Evolutionary conservation across 495 filamentous ascomycete genomes (phyloP).

Genomic region (Hyaloscypha hepaticicola): DNA sequence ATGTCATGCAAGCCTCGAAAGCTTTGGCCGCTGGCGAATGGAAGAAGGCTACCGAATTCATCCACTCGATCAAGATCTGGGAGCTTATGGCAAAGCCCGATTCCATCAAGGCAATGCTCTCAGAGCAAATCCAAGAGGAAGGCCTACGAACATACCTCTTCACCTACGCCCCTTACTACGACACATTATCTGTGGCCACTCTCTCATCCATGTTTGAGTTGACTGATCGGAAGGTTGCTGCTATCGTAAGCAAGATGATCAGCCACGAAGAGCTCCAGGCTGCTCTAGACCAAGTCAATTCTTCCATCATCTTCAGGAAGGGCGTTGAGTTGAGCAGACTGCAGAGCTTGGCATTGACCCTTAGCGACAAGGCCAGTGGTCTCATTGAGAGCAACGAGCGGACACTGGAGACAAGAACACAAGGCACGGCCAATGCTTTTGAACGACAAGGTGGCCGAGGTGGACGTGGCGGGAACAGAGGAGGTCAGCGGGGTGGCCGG

Average conservation of each 20-base stretch:
- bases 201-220: conserved; percentile 96
- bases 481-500: conserved; percentile 64
- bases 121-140: conserved; percentile 97
- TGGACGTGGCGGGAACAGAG: conserved; percentile 69
- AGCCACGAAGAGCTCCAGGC: conserved; percentile 96
- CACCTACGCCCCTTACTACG: conserved; percentile 99
- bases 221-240: conserved; percentile 79
- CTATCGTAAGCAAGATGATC: conserved; percentile 99
- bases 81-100: conserved; percentile 88
- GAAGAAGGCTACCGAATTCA: conserved; percentile 91
- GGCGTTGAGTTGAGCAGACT: conserved; percentile 95
- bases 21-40: conserved; percentile 95
- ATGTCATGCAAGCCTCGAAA: conserved; percentile 98
- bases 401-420: conserved; percentile 92
- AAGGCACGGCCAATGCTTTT: conserved; percentile 92
- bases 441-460: conserved; percentile 80
- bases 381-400: conserved; percentile 98
- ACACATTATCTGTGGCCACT: conserved; percentile 83
- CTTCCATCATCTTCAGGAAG: conserved; percentile 98
- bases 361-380: conserved; percentile 92
- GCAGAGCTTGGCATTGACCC: conserved; percentile 88
- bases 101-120: conserved; percentile 94
- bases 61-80: conserved; percentile 99
- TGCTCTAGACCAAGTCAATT: conserved; percentile 95
- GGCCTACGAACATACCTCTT: conserved; percentile 97